Conservation (phyloP, 192 early-diverging fungal genomes). For the Coemansia sp. region DNA sequence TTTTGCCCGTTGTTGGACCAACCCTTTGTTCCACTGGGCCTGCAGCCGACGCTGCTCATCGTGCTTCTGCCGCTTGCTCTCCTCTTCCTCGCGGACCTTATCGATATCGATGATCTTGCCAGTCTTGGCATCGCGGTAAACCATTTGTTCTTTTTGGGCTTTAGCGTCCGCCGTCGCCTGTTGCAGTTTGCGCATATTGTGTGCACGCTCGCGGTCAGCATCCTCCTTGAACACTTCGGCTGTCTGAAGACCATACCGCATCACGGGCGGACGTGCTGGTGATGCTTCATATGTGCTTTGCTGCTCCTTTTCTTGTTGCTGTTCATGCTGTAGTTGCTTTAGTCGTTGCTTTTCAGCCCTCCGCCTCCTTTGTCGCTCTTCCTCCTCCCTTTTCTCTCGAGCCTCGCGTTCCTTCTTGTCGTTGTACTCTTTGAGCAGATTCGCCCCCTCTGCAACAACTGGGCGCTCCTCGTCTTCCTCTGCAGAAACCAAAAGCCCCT, state of each 20-base stretch:
- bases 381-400: constrained; percentile 12
- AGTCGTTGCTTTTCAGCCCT: constrained; percentile 5
- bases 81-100: constrained; percentile 41
- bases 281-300: neutral
- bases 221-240: constrained; percentile 32
- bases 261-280: constrained; percentile 10
- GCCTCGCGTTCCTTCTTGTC: constrained; percentile 10
- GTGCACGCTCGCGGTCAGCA: constrained; percentile 23
- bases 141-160: constrained; percentile 54
- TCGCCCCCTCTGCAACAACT: constrained; percentile 33
- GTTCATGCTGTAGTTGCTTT: constrained; percentile 2
- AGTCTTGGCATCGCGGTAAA: constrained; percentile 63
- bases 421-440: constrained; percentile 35
- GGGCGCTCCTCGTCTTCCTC: constrained; percentile 36
- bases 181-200: constrained; percentile 30
- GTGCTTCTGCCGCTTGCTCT: constrained; percentile 25
- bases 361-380: constrained; percentile 4
- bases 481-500: constrained; percentile 3
- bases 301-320: neutral
- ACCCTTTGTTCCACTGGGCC: constrained; percentile 63
- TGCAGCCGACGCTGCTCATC: constrained; percentile 48
- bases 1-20: constrained; percentile 59
- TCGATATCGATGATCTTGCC: constrained; percentile 60
- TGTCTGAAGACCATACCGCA: constrained; percentile 48
- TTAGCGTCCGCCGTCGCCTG: constrained; percentile 13